Evolutionary conservation across 345 rosid species (phyloP).

Genomic region (Eucalyptus rudis): DNA sequence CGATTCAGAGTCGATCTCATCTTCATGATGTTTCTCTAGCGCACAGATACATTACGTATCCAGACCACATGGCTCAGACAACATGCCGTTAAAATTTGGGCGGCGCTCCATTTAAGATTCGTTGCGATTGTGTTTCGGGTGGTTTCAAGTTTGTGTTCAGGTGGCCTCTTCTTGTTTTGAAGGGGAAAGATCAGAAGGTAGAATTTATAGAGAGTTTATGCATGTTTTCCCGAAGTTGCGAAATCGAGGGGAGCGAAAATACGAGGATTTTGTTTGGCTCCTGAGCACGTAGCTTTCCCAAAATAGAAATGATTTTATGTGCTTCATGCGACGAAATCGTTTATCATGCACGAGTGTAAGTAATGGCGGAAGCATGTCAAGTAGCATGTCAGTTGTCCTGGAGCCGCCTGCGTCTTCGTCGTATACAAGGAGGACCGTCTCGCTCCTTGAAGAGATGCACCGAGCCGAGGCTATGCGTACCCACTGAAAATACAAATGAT

Average conservation of each 20-base stretch:
- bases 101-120: neutral
- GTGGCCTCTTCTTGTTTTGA: neutral
- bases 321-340: neutral
- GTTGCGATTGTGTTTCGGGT: neutral
- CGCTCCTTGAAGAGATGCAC: neutral
- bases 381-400: neutral
- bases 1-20: slow-evolving; percentile 3
- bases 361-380: neutral
- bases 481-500: neutral
- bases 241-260: neutral
- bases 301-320: neutral
- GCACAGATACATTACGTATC: neutral
- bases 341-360: neutral
- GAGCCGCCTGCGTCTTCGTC: neutral
- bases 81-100: neutral
- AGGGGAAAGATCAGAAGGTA: neutral
- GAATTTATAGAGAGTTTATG: neutral
- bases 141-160: neutral
- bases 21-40: neutral
- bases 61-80: neutral
- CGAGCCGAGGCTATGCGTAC: fast-evolving
- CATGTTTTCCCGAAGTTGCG: neutral
- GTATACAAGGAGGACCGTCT: neutral
- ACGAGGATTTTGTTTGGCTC: neutral
- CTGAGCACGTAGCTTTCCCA: neutral